Base-by-base conservation (phyloP, 495 filamentous ascomycete species). In the Tuber melanosporum region DNA sequence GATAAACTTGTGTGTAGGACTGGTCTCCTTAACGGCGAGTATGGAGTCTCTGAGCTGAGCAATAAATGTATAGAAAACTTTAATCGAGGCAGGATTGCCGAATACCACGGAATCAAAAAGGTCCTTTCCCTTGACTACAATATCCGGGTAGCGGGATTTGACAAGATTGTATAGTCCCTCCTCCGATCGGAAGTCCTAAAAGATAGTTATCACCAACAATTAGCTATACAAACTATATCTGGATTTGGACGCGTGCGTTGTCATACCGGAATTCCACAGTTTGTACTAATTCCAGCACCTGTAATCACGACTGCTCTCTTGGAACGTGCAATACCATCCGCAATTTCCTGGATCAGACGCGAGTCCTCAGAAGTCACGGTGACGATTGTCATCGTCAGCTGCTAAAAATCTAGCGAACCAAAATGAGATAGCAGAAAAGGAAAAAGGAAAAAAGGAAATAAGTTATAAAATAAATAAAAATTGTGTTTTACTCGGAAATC, bases 211-310 rank as follows among this genome's bases (percentile, higher is more conserved):
- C 72, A 57, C 66, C 17, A 26, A 39, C 17, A 52, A 70, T 32
- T 36, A 44, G 32, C 78, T 86, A 70, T 77, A 86, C 80, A 80
- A 49, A 72, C 22, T 43, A 41, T 62, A 32, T 71, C 44, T 69
- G 39, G 44, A 42, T 26, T 73, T 71, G 71, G 73, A 77, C 15
- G 47, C 70, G 73, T 42, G 75, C 78, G 78, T 80, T 52, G 22
- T 84, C 89, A 80, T 85, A 92, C 90, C 22, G 91, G 91, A 76
- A 92, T 92, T 52, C 91, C 91, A 75, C 89, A 91, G 82, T 91
- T 92, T 70, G 91, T 92, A 78, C 89, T 91, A 73, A 92, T 92
- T 42, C 91, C 91, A 71, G 91, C 91, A 46, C 91, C 91, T 0
- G 91, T 92, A 39, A 92, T 85, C 14, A 92, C 88, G 44, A 92